Conservation (phyloP, 2,329 filamentous ascomycete genomes). For the Neonectria hederae region DNA sequence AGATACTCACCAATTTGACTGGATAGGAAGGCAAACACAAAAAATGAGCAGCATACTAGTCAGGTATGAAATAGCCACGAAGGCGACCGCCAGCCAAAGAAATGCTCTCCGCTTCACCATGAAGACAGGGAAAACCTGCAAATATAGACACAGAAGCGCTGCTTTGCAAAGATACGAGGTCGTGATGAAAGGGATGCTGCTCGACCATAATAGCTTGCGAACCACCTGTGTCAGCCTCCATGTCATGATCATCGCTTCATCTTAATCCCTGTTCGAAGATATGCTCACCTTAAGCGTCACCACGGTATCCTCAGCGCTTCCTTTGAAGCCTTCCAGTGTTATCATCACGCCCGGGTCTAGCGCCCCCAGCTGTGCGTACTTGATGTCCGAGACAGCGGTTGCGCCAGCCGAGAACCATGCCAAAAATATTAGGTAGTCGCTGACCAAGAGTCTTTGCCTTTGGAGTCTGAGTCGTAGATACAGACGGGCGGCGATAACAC, state of each 20-base stretch:
- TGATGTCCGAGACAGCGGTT: constrained; percentile 1
- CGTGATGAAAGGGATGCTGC: constrained; percentile 27
- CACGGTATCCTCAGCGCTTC: neutral
- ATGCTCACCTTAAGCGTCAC: constrained; percentile 25
- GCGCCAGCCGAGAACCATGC: constrained; percentile 22
- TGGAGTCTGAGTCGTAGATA: constrained; percentile 28
- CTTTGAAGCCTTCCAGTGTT: constrained; percentile 5
- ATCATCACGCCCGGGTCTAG: constrained; percentile 25
- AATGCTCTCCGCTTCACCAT: neutral
- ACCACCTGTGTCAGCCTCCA: rapidly evolving
- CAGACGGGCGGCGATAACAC: constrained; percentile 27
- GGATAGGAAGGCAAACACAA: neutral
- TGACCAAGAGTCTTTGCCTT: constrained; percentile 8
- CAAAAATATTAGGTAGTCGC: constrained; percentile 26
- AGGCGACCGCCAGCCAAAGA: neutral
- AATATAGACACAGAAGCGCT: constrained; percentile 26
- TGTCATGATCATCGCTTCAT: neutral
- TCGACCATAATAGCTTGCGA: constrained; percentile 22
- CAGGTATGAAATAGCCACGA: neutral
- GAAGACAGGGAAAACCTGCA: constrained; percentile 8
- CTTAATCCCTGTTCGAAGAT: neutral
- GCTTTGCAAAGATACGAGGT: constrained; percentile 33
- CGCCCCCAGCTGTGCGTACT: constrained; percentile 3
- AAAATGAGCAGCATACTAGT: neutral
- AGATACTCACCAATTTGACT: neutral